A percentile compares a stretch with the other conserved stretches of the same genome.
phyloP scores from a whole-genome alignment of 495 filamentous ascomycete genomes.

The Cercophora scortea region DNA sequence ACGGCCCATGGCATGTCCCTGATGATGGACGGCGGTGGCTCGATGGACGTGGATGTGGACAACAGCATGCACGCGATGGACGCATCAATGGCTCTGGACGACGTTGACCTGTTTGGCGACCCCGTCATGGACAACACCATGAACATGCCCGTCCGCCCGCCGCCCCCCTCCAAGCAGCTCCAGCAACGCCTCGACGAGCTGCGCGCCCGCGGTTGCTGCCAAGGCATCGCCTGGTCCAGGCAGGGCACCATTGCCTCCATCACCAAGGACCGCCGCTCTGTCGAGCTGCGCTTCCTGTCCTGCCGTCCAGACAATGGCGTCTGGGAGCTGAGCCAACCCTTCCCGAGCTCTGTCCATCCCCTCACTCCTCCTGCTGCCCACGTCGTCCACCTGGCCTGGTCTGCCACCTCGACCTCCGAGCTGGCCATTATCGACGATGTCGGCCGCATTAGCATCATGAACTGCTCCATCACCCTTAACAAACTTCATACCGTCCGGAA shows the following conservation, averaged over 20 bases:
- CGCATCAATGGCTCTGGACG: constrained; percentile 47
- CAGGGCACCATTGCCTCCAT: constrained; percentile 82
- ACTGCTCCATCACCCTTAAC: constrained; percentile 56
- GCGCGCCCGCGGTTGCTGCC: constrained; percentile 68
- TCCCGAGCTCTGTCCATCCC: constrained; percentile 8
- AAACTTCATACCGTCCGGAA: constrained; percentile 48
- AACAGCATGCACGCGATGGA: constrained; percentile 15
- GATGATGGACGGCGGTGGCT: background rate
- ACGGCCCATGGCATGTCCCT: background rate
- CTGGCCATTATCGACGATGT: constrained; percentile 68
- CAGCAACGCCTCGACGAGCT: constrained; percentile 72
- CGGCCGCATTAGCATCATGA: constrained; percentile 65
- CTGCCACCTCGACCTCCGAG: constrained; percentile 55
- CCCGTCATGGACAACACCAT: constrained; percentile 43
- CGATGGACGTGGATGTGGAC: constrained; percentile 6
- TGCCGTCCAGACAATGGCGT: constrained; percentile 61
- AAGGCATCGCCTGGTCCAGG: constrained; percentile 70
- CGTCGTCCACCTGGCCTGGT: constrained; percentile 74
- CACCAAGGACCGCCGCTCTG: constrained; percentile 54
- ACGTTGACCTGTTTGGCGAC: constrained; percentile 74
- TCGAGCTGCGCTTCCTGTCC: constrained; percentile 65
- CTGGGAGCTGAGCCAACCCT: constrained; percentile 68
- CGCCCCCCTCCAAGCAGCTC: constrained; percentile 56
- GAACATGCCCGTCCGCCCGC: constrained; percentile 31
- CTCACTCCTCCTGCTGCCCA: constrained; percentile 35